Evolutionary conservation across 169 alveolate species (phyloP), one percentile per base, ranked within the genome.

Genomic region (Sarcocystis neurona): DNA sequence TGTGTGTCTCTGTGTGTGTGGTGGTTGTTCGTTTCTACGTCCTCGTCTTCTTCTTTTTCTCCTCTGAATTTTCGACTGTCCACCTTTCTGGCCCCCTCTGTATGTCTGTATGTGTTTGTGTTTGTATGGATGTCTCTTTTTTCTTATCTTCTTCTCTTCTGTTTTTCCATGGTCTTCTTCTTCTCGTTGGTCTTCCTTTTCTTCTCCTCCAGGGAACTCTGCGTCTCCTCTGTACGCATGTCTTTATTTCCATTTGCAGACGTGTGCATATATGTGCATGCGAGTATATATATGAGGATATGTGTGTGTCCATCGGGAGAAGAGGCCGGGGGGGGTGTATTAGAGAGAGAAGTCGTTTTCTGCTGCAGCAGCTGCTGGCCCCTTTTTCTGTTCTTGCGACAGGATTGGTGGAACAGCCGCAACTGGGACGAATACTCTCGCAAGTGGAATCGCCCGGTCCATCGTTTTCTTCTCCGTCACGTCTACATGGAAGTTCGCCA

Each of bases 401-500:
- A 85, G 89, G 94, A 92, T 85, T 94, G 94, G 96, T 95, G 97
- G 96, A 95, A 95, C 91, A 85, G 95, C 56, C 93, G 94, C 23
- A 87, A 92, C n/a, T 94, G 92, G 91, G 97, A 94, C 46, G 95
- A 95, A 77, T 95, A 91, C 37, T 91, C 94, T 41, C 91, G 97
- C 30, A 94, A 95, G 82, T 95, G 97, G 96, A 95, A 95, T 80
- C 82, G 92, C 47, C 92, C 94, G 12, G 97, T 94, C 5, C 96
- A 95, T 82, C 88, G 89, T n/a, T 95, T 94, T 79, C 87, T 95
- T 32, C 87, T 92, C 48, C 88, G 95, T 50, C 97, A 95, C 82
- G 94, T 94, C 50, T 95, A 95, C 88, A 87, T 94, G 89, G 96
- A 94, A 47, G 50, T 90, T 4, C 90, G 48, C 37, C 84, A 80